Evolutionary conservation across 305 asterid species (phyloP).

Genomic region (Caryopteris hybrid): DNA sequence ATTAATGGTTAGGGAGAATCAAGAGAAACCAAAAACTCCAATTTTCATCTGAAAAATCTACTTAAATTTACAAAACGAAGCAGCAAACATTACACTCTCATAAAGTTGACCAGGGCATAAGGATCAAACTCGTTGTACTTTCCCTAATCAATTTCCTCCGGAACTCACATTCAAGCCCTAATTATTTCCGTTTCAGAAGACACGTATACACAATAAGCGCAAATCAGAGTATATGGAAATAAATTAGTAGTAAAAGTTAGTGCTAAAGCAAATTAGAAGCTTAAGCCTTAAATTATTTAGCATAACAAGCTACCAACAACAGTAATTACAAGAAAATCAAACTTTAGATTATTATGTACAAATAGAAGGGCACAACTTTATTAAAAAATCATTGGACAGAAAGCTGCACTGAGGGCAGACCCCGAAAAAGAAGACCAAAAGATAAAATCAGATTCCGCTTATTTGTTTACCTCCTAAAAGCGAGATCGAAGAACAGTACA

Average conservation of each 20-base stretch:
- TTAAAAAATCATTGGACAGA: slow-evolving; percentile 24
- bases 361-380: slow-evolving; percentile 17
- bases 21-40: neutral
- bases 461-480: slow-evolving; percentile 23
- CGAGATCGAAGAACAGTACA: slow-evolving; percentile 38
- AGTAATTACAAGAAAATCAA: slow-evolving; percentile 10
- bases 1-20: slow-evolving; percentile 18
- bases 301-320: slow-evolving; percentile 16
- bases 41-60: neutral
- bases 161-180: slow-evolving; percentile 16
- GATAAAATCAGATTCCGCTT: slow-evolving; percentile 25
- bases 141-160: neutral
- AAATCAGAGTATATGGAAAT: neutral
- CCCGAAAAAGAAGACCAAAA: slow-evolving; percentile 21
- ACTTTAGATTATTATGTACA: neutral
- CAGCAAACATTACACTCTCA: slow-evolving; percentile 1
- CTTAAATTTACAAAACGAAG: slow-evolving; percentile 2
- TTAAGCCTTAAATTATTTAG: slow-evolving; percentile 10
- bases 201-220: neutral
- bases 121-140: slow-evolving; percentile 9
- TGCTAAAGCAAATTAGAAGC: slow-evolving; percentile 19
- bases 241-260: neutral
- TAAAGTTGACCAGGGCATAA: neutral
- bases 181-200: neutral
- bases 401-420: slow-evolving; percentile 27